Evolutionary conservation across 345 rosid genomes (phyloP), one percentile per base, ranked within the genome.

Genomic region (Salix exigua): DNA sequence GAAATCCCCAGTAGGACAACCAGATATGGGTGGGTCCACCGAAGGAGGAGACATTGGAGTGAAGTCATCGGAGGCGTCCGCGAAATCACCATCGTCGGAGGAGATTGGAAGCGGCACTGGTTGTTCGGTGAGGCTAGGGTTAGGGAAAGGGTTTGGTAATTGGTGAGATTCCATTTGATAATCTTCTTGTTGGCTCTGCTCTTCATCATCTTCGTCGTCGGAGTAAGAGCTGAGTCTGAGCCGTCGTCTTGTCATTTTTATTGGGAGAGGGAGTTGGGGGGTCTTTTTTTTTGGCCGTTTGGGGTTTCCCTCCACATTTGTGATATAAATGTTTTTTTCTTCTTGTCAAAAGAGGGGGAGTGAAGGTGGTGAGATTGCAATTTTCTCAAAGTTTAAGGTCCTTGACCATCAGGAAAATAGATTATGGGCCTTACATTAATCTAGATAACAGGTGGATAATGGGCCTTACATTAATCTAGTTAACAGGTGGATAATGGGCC

Each of bases 61-160:
- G 25, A 89, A 81, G 72, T 77, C 79, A 23, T 86, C 88, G 31
- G 86, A 79, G 7, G 86, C 90, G 72, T 92, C 93, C 67, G 87
- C 81, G 79, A 87, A 79, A 23, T 87, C 93, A 72, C 85, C 94
- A 25, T 86, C 91, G 74, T 88, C 96, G 63, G 86, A 88, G 63
- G 97, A 84, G 40, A 85, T 85, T 16, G 79, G 78, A 30, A 84
- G 82, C 13, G 79, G 79, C 25, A 82, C 67, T 23, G 80, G 79
- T 1, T 80, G 86, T 11, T 60, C 26, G 0, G 44, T 82, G 23
- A 30, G 38, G 46, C 38, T 19, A 72, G 76, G 83, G 70, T 70
- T 75, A 44, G 81, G 83, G 70, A 67, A 72, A 44, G 80, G 66
- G 80, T 51, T 76, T 67, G 84, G 76, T 17, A 62, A 31, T 76